Percentiles rank a stretch among this genome's conserved stretches.
Conservation (phyloP, 1,139 yeast genomes). For the Geotrichum aggregatum region DNA sequence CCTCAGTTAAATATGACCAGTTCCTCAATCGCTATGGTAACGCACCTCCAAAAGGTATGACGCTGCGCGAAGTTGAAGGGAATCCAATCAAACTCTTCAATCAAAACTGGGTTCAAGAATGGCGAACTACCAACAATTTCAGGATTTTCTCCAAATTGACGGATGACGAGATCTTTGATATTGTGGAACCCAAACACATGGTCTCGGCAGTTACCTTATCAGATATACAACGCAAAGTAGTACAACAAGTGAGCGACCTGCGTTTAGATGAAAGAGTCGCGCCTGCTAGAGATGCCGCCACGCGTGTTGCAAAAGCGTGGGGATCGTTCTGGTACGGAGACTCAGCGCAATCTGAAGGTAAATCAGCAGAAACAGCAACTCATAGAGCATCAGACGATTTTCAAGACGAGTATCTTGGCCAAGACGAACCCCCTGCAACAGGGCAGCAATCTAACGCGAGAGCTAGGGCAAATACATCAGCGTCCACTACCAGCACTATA, state of each 20-base stretch:
- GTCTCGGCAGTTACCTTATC: conserved; percentile 64
- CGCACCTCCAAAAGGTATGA: conserved; percentile 37
- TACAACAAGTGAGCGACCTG: conserved; percentile 34
- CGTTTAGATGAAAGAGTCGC: conserved; percentile 10
- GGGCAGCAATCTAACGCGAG: neutral
- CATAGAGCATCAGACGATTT: neutral
- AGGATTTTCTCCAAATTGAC: conserved; percentile 66
- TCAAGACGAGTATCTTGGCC: conserved; percentile 5
- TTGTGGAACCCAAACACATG: conserved; percentile 75
- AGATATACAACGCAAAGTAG: conserved; percentile 92
- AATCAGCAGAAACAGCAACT: neutral
- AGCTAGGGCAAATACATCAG: neutral
- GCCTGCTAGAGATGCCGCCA: conserved; percentile 14
- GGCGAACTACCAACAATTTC: conserved; percentile 68
- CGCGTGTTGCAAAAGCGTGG: conserved; percentile 17
- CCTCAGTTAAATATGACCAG: conserved; percentile 66
- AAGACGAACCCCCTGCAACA: neutral
- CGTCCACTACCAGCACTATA: neutral
- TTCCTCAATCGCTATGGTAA: conserved; percentile 46
- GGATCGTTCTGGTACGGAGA: conserved; percentile 17
- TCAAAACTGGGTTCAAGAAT: conserved; percentile 52
- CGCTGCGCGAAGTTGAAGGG: conserved; percentile 37
- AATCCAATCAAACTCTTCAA: conserved; percentile 52
- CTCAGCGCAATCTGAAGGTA: neutral
- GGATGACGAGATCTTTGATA: conserved; percentile 85